A percentile compares a stretch with the other conserved stretches of the same genome.
phyloP scores from a whole-genome alignment of 805 yeast genomes.

The Cyberlindnera maritima region DNA sequence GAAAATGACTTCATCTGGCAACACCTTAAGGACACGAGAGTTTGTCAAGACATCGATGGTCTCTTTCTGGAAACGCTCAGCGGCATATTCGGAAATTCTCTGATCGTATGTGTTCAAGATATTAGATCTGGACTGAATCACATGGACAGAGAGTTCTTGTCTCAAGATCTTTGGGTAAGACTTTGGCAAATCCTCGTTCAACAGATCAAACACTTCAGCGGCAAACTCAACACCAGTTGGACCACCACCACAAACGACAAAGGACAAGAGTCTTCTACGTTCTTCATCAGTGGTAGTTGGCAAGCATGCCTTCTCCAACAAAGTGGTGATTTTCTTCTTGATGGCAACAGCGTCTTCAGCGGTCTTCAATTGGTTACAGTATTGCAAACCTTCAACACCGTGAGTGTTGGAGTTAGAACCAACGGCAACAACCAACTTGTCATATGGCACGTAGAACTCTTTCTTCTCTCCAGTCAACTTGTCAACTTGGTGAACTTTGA shows the following conservation, averaged over 20 bases:
- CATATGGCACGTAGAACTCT: slow-evolving; percentile 66
- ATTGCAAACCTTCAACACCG: slow-evolving; percentile 66
- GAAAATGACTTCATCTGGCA: slow-evolving; percentile 56
- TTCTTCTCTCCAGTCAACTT: slow-evolving; percentile 38
- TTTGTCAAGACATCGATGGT: slow-evolving; percentile 60
- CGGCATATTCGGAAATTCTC: slow-evolving; percentile 61
- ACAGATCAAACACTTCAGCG: slow-evolving; percentile 63
- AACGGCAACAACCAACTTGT: slow-evolving; percentile 63
- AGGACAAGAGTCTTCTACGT: slow-evolving; percentile 55
- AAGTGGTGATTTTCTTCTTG: slow-evolving; percentile 50
- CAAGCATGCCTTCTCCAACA: slow-evolving; percentile 59
- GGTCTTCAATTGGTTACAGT: slow-evolving; percentile 60
- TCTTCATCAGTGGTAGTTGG: slow-evolving; percentile 65
- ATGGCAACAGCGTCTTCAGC: slow-evolving; percentile 62
- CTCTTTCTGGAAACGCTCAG: slow-evolving; percentile 60
- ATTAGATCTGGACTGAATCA: slow-evolving; percentile 66
- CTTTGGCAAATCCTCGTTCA: slow-evolving; percentile 60
- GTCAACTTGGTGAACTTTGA: slow-evolving; percentile 50
- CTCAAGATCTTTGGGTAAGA: slow-evolving; percentile 58
- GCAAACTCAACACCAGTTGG: slow-evolving; percentile 77
- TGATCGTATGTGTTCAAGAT: slow-evolving; percentile 69
- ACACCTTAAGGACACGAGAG: slow-evolving; percentile 58
- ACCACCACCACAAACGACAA: slow-evolving; percentile 74
- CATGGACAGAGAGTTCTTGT: slow-evolving; percentile 63
- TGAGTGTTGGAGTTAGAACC: slow-evolving; percentile 69